phyloP scores from a whole-genome alignment of 306 rosid genomes.

The Medicago truncatula region DNA sequence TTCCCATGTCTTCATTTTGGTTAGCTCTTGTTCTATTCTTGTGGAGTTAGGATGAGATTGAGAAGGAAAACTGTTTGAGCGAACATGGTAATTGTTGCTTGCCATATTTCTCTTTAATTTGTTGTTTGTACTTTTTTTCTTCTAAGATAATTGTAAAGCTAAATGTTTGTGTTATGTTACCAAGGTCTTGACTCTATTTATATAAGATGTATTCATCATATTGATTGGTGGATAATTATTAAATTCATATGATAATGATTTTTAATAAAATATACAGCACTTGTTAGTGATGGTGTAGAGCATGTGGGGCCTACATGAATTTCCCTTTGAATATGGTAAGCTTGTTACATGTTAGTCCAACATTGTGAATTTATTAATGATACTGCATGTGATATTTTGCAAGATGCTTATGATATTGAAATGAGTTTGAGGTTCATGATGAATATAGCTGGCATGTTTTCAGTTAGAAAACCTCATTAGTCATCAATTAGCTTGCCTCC shows the following conservation, averaged over 20 bases:
- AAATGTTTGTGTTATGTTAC: slow-evolving; percentile 23
- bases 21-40: slow-evolving; percentile 60
- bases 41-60: slow-evolving; percentile 67
- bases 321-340: slow-evolving; percentile 38
- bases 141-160: background rate
- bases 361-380: slow-evolving; percentile 19
- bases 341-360: slow-evolving; percentile 48
- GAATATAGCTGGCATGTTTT: slow-evolving; percentile 28
- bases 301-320: slow-evolving; percentile 54
- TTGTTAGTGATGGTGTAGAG: slow-evolving; percentile 21
- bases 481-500: slow-evolving; percentile 52
- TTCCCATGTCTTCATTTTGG: slow-evolving; percentile 54
- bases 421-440: slow-evolving; percentile 22
- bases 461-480: slow-evolving; percentile 38
- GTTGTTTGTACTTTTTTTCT: background rate
- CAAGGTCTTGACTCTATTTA: slow-evolving; percentile 9
- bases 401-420: background rate
- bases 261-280: background rate
- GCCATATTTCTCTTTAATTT: slow-evolving; percentile 50
- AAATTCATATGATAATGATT: slow-evolving; percentile 3
- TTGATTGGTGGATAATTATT: background rate
- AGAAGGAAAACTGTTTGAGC: slow-evolving; percentile 74
- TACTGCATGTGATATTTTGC: slow-evolving; percentile 38
- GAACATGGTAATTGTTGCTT: slow-evolving; percentile 43
- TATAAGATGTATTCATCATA: slow-evolving; percentile 28